Conservation (phyloP, 768 basidiomycete genomes). For the Kwoniella bestiolae region DNA sequence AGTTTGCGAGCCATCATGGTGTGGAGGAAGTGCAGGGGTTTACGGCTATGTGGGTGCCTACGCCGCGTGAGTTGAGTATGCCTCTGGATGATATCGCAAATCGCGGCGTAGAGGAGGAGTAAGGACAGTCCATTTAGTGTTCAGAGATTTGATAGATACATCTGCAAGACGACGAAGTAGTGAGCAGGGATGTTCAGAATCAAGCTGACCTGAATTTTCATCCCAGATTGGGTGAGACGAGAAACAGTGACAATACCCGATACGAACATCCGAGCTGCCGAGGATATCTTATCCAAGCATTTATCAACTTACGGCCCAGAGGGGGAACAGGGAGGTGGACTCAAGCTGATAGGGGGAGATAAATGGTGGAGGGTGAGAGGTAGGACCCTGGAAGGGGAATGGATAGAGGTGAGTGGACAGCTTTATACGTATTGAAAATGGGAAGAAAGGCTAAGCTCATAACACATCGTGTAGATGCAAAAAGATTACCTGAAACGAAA, state of each 20-base stretch:
- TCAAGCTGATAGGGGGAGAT: slow-evolving; percentile 54
- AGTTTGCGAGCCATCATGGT: slow-evolving; percentile 54
- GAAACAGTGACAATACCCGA: slow-evolving; percentile 50
- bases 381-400: slow-evolving; percentile 55
- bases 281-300: slow-evolving; percentile 49
- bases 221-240: slow-evolving; percentile 52
- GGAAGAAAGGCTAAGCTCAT: slow-evolving; percentile 5
- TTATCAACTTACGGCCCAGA: slow-evolving; percentile 50
- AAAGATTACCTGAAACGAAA: slow-evolving; percentile 52
- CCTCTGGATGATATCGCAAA: too few species aligned
- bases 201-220: slow-evolving; percentile 5
- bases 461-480: slow-evolving; percentile 47
- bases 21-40: slow-evolving; percentile 57
- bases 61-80: slow-evolving; percentile 38
- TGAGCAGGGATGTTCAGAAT: neutral
- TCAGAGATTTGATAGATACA: too few species aligned
- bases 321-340: slow-evolving; percentile 34
- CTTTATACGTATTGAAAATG: too few species aligned
- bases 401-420: slow-evolving; percentile 55
- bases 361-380: slow-evolving; percentile 58
- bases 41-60: slow-evolving; percentile 53
- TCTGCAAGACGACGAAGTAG: too few species aligned
- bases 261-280: slow-evolving; percentile 44
- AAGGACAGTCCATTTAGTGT: too few species aligned
- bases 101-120: too few species aligned